These are phyloP conservation scores for Jacaranda copaia DNA, from an alignment of 257 asterid species.

Conservation along the genomic window DNA sequence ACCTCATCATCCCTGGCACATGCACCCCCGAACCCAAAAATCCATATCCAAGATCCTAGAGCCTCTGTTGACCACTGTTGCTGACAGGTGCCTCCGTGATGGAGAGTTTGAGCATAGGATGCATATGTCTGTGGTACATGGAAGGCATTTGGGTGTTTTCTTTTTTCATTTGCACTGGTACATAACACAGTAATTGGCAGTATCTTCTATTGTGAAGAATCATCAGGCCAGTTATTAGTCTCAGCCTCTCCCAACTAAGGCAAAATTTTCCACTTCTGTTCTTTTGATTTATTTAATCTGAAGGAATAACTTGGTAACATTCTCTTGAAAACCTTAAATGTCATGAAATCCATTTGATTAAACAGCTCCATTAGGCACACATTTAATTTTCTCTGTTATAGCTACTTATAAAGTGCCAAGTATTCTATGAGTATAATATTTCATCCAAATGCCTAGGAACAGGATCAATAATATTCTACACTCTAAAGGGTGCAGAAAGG, in stretches of 20 bases:
- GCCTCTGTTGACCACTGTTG: constrained; percentile 5
- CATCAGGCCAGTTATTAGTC: too few relatives aligned
- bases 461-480: background rate
- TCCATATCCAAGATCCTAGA: background rate
- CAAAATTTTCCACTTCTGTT: too few relatives aligned
- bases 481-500: background rate
- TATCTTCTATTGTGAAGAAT: too few relatives aligned
- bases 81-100: background rate
- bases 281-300: too few relatives aligned
- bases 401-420: background rate
- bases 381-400: background rate
- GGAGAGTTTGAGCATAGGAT: background rate
- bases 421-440: background rate
- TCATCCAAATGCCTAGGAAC: background rate
- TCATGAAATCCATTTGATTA: background rate
- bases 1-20: background rate
- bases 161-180: background rate
- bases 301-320: too few relatives aligned
- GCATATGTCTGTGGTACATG: background rate
- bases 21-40: background rate
- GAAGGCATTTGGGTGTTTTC: background rate
- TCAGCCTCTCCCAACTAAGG: too few relatives aligned
- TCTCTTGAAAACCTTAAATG: background rate
- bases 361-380: constrained; percentile 12
- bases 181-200: background rate